phyloP scores from a whole-genome alignment of 208 protist genomes.

The Angomonas ambiguus region DNA sequence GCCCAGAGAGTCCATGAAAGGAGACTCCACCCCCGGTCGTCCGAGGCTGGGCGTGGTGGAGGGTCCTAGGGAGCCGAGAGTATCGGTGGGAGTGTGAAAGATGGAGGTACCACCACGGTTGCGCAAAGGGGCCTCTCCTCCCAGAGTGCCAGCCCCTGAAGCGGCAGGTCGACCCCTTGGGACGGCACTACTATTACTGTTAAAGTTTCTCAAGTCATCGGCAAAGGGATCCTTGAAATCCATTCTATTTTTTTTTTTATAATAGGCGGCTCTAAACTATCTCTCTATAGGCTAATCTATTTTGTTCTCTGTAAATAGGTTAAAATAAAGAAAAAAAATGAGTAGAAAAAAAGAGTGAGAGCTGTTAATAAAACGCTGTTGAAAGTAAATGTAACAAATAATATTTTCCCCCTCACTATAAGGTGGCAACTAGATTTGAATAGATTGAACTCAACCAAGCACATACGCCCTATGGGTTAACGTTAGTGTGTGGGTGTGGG shows the following conservation, averaged over 20 bases:
- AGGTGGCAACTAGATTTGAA: too few relatives aligned
- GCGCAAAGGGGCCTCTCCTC: not conserved
- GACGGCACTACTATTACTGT: not conserved
- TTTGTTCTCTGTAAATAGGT: too few relatives aligned
- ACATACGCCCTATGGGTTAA: too few relatives aligned
- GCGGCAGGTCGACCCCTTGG: not conserved
- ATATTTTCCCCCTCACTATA: too few relatives aligned
- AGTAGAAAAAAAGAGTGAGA: not conserved
- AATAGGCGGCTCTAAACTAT: not conserved
- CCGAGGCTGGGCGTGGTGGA: not conserved
- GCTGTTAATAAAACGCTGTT: not conserved
- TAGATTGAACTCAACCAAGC: too few relatives aligned
- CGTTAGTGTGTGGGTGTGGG: too few relatives aligned
- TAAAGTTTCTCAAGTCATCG: constrained; percentile 30
- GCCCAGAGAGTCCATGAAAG: not conserved
- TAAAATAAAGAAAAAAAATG: not conserved
- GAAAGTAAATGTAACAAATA: not conserved
- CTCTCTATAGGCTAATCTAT: not conserved
- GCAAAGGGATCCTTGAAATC: constrained; percentile 69
- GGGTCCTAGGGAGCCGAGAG: not conserved
- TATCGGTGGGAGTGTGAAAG: not conserved
- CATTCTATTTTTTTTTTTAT: constrained; percentile 26
- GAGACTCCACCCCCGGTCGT: not conserved
- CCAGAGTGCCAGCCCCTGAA: not conserved
- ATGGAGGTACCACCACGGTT: not conserved